Conservation (phyloP, 768 basidiomycete species). For the Kwoniella heveanensis region DNA sequence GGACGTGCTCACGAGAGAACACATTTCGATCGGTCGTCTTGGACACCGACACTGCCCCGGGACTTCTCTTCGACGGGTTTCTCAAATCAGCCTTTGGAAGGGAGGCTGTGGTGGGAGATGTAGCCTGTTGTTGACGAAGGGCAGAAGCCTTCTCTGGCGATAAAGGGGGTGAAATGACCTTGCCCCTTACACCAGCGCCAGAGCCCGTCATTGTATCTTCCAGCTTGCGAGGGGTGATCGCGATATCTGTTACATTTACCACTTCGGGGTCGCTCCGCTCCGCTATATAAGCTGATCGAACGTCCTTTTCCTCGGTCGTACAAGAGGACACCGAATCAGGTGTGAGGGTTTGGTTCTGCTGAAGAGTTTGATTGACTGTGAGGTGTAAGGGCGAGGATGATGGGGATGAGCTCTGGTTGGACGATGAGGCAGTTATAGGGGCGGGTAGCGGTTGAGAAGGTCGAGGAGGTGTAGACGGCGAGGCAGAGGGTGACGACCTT, state of each 20-base stretch:
- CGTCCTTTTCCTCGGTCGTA: not conserved
- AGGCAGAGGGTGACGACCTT: conserved; percentile 1
- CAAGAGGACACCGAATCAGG: not conserved
- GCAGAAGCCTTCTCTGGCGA: conserved; percentile 5
- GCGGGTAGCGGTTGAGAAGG: conserved; percentile 1
- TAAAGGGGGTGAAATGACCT: conserved; percentile 9
- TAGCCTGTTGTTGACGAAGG: not conserved
- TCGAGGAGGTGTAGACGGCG: conserved; percentile 1
- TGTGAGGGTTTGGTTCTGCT: not conserved
- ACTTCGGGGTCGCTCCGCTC: conserved; percentile 8
- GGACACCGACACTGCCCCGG: not conserved
- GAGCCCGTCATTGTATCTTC: conserved; percentile 7
- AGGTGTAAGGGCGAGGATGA: conserved; percentile 2
- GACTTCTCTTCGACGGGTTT: not conserved
- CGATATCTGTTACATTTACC: conserved; percentile 6
- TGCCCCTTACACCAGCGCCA: not conserved
- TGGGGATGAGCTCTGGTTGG: not conserved
- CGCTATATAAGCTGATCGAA: conserved; percentile 12
- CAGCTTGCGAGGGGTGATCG: conserved; percentile 2
- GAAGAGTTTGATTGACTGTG: not conserved
- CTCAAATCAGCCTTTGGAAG: not conserved
- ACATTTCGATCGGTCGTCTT: not conserved
- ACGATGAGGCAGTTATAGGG: not conserved
- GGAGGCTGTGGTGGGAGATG: not conserved
- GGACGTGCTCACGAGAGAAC: not conserved